Conservation (phyloP, 208 protist genomes). For the Acanthamoeba healyi region DNA sequence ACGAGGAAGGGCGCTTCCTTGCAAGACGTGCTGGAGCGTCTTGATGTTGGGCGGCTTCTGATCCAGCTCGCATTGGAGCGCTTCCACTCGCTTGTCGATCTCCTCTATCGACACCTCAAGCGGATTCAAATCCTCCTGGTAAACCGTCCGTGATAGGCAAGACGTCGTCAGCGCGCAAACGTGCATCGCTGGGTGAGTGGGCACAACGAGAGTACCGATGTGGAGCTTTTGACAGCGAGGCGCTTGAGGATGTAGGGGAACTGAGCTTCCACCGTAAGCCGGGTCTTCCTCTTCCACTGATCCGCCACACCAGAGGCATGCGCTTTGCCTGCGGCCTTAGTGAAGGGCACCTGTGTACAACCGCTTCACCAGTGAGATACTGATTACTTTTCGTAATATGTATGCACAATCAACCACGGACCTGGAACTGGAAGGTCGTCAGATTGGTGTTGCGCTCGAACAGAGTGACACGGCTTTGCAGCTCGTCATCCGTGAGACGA, state of each 20-base stretch:
- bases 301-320: conserved; percentile 65
- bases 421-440: conserved; percentile 56
- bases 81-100: conserved; percentile 59
- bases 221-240: conserved; percentile 54
- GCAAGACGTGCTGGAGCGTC: conserved; percentile 69
- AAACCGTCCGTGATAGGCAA: neutral
- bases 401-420: neutral
- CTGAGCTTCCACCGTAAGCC: conserved; percentile 52
- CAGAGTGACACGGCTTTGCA: neutral
- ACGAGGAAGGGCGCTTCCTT: conserved; percentile 68
- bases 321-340: conserved; percentile 55
- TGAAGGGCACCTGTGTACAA: conserved; percentile 46
- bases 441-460: conserved; percentile 73
- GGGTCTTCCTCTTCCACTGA: conserved; percentile 66
- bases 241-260: conserved; percentile 70
- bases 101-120: conserved; percentile 74
- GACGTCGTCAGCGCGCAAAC: neutral
- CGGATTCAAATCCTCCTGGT: conserved; percentile 72
- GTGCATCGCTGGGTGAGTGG: neutral
- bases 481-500: neutral
- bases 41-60: conserved; percentile 73
- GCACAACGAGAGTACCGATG: conserved; percentile 3
- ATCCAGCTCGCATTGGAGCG: conserved; percentile 11
- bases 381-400: neutral
- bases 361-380: neutral